Base-by-base conservation (phyloP, 2,329 filamentous ascomycete genomes). In the Aspergillus latus region DNA sequence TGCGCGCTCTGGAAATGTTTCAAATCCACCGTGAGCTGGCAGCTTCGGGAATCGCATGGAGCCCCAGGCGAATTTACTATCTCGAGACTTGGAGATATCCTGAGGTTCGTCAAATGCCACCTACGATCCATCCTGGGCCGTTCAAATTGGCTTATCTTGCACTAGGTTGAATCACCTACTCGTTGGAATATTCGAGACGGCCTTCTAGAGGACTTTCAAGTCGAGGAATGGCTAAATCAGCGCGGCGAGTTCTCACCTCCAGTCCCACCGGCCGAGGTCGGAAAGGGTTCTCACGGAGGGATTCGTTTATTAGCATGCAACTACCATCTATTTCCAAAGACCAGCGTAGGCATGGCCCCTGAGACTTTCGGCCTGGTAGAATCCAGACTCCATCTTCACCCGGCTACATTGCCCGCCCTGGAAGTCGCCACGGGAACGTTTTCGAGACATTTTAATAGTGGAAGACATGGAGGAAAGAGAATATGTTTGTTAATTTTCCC, bases 301-400 rank as follows among this genome's bases (percentile, higher is more conserved):
- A 32, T 51, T 15, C 39, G 49, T 5, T 30, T 51, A 28, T 11
- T 51, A 29, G 49, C 49, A 36, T 51, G 49, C n/a, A 29, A 51
- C 37, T 51, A 51, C 28, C 40, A 39, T 1, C 26, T 51, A 10
- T 51, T 51, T 5, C 28, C 29, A 32, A 28, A 51, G 15, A 21
- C 10, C 49, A 5, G 29, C 37, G n/a, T 51, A 7, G 39, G 49
- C 13, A 43, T 51, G 28, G 11, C 49, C 43, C 49, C 28, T 8
- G 37, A 34, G 9, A 5, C 39, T 5, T 51, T 51, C 2, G 49
- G 43, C 10, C 3, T 51, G 28, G 39, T 43, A n/a, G 49, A 51
- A 13, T 51, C 49, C 9, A 26, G 29, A 7, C 36, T 51, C 9
- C 26, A 42, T 3, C 37, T 51, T 5, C 49, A 51, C 29, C 49